These are phyloP conservation scores for Fusarium coffeatum DNA, from an alignment of 2,329 filamentous ascomycete species.

Conservation along the genomic window DNA sequence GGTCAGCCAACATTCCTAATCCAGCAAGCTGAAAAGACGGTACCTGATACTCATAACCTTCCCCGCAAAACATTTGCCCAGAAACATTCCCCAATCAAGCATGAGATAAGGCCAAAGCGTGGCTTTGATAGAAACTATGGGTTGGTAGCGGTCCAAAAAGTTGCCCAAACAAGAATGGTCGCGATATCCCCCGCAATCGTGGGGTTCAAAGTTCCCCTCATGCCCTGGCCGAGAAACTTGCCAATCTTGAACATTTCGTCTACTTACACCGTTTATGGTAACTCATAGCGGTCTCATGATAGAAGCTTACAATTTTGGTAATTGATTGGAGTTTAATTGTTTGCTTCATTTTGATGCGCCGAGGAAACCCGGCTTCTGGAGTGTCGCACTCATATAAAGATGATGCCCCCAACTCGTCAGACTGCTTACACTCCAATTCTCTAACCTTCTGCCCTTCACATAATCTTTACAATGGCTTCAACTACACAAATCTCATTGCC, in stretches of 20 bases:
- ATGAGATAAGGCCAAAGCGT: conserved; percentile 14
- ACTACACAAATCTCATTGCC: conserved; percentile 38
- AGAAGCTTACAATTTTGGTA: background rate
- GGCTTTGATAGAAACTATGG: background rate
- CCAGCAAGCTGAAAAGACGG: background rate
- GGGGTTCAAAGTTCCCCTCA: conserved; percentile 10
- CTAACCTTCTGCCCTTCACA: background rate
- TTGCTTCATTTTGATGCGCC: background rate
- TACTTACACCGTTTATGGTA: background rate
- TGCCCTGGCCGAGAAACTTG: conserved; percentile 25
- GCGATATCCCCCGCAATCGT: conserved; percentile 16
- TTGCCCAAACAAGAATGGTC: conserved; percentile 31
- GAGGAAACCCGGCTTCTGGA: background rate
- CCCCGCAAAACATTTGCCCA: conserved; percentile 3
- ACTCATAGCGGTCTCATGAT: background rate
- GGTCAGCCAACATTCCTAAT: conserved; percentile 24
- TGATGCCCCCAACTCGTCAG: background rate
- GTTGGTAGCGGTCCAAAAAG: conserved; percentile 28
- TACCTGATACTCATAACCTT: background rate
- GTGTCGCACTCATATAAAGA: conserved; percentile 17
- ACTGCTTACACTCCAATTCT: background rate
- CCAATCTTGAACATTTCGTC: conserved; percentile 15
- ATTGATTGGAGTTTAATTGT: background rate
- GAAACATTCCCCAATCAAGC: conserved; percentile 27
- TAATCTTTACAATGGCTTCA: conserved; percentile 25